Evolutionary conservation across 2,329 filamentous ascomycete species (phyloP).

Genomic region (Aspergillus fijiensis): DNA sequence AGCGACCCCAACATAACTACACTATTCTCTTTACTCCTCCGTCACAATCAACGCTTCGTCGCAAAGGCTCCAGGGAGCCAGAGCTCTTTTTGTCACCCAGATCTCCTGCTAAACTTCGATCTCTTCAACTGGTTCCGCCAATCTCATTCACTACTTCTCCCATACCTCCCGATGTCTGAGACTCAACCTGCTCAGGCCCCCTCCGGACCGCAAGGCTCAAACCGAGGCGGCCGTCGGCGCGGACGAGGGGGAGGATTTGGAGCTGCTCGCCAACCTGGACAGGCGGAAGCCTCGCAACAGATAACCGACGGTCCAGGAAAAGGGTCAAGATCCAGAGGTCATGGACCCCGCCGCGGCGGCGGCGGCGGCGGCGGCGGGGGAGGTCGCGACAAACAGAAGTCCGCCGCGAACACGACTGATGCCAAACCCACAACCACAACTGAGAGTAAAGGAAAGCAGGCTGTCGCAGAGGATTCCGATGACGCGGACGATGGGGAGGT

Average conservation of each 20-base stretch:
- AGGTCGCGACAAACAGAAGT: constrained; percentile 31
- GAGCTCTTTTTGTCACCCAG: constrained; percentile 11
- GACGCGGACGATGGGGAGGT: constrained; percentile 71
- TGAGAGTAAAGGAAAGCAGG: constrained; percentile 32
- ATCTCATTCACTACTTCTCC: constrained; percentile 8
- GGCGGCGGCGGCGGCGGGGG: constrained; percentile 34
- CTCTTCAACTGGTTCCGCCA: neutral
- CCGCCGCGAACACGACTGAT: constrained; percentile 38
- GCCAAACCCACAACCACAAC: constrained; percentile 43
- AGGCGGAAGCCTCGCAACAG: constrained; percentile 28
- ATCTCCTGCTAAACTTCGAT: constrained; percentile 2
- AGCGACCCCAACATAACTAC: constrained; percentile 11
- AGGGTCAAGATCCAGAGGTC: constrained; percentile 35
- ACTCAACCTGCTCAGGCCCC: constrained; percentile 23
- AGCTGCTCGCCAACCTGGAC: constrained; percentile 25
- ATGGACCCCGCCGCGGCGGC: constrained; percentile 34
- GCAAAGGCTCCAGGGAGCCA: constrained; percentile 9
- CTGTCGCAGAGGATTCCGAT: constrained; percentile 29
- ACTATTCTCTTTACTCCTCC: constrained; percentile 6
- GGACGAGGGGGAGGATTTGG: constrained; percentile 36
- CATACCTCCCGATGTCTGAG: constrained; percentile 31
- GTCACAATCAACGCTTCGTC: constrained; percentile 7
- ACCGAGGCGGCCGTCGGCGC: constrained; percentile 43
- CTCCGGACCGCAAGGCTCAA: constrained; percentile 38
- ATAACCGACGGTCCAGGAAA: constrained; percentile 31